A percentile compares a stretch with the other conserved stretches of the same genome.
Conservation (phyloP, 139 green algal genomes). For the Chlorella sp. region DNA sequence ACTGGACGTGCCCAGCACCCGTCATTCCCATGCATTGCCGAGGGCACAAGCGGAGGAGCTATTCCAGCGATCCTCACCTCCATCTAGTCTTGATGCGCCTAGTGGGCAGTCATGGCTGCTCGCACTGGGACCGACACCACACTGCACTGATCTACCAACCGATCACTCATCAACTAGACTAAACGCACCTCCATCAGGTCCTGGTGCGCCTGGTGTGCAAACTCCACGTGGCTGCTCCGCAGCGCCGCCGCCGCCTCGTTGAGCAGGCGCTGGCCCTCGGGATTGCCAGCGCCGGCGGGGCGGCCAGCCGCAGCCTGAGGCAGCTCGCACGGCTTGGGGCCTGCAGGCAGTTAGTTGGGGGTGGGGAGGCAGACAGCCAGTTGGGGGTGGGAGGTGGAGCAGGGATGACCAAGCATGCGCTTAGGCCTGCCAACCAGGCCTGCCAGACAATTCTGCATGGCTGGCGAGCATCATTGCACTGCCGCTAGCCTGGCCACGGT, state of each 20-base stretch:
- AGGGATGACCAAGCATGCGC: not conserved
- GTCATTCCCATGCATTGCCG: too few species aligned
- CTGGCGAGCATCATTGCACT: too few species aligned
- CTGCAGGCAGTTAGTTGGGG: not conserved
- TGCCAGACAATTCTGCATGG: too few species aligned
- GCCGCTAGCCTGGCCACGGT: too few species aligned
- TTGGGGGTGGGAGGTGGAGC: not conserved
- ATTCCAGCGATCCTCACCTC: too few species aligned
- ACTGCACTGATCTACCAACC: too few species aligned
- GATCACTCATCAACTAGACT: too few species aligned
- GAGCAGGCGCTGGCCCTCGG: slow-evolving; percentile 38
- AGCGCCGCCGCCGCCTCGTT: slow-evolving; percentile 30
- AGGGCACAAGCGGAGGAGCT: too few species aligned
- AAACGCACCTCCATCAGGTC: slow-evolving; percentile 41
- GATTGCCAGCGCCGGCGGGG: slow-evolving; percentile 18
- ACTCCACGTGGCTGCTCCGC: slow-evolving; percentile 52
- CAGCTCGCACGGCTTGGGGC: slow-evolving; percentile 7
- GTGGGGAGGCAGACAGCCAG: not conserved
- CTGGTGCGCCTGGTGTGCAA: slow-evolving; percentile 48
- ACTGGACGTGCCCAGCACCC: too few species aligned
- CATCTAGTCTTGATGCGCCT: too few species aligned
- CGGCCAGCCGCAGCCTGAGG: not conserved
- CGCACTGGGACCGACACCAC: not conserved
- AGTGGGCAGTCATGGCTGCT: not conserved
- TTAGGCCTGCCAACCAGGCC: too few species aligned